phyloP scores from a whole-genome alignment of 139 green algal genomes.

The Chlamydomonas schloesseri region DNA sequence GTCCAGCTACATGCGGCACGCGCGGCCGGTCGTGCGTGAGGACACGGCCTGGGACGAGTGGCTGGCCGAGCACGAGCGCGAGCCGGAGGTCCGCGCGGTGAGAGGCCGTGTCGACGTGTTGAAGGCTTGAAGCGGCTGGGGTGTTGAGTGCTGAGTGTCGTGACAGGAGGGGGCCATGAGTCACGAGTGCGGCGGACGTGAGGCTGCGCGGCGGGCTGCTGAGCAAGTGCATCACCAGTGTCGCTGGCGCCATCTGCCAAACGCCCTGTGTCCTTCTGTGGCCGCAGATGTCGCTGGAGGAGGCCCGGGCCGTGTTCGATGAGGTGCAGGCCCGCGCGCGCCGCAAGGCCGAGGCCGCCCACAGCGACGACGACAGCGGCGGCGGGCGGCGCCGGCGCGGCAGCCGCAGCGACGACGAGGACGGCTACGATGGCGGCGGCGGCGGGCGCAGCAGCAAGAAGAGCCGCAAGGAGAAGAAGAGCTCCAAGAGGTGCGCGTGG shows the following conservation, averaged over 20 bases:
- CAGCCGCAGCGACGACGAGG: slow-evolving; percentile 45
- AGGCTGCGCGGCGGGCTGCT: no score
- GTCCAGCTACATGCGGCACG: slow-evolving; percentile 33
- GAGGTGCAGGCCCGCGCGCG: slow-evolving; percentile 56
- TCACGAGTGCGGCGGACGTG: not conserved
- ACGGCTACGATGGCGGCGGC: slow-evolving; percentile 12
- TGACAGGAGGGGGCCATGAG: no score
- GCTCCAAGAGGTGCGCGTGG: slow-evolving; percentile 1
- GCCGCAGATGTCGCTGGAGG: slow-evolving; percentile 57
- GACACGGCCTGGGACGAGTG: slow-evolving; percentile 34
- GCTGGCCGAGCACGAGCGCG: slow-evolving; percentile 48
- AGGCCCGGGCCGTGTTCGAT: slow-evolving; percentile 66
- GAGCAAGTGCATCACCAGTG: no score
- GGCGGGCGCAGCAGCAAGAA: slow-evolving; percentile 39
- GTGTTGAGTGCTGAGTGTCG: no score
- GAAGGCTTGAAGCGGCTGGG: no score
- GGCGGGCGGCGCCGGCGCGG: slow-evolving; percentile 11
- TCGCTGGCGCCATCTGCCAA: no score
- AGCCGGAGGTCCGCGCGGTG: slow-evolving; percentile 73
- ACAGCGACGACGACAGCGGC: slow-evolving; percentile 51
- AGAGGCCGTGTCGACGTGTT: not conserved
- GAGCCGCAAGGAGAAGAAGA: slow-evolving; percentile 58
- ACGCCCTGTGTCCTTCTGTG: no score
- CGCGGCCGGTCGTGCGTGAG: not conserved
- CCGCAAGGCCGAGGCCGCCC: slow-evolving; percentile 13